Conservation (phyloP, 768 basidiomycete species). For the Leccinum sublutescens region DNA sequence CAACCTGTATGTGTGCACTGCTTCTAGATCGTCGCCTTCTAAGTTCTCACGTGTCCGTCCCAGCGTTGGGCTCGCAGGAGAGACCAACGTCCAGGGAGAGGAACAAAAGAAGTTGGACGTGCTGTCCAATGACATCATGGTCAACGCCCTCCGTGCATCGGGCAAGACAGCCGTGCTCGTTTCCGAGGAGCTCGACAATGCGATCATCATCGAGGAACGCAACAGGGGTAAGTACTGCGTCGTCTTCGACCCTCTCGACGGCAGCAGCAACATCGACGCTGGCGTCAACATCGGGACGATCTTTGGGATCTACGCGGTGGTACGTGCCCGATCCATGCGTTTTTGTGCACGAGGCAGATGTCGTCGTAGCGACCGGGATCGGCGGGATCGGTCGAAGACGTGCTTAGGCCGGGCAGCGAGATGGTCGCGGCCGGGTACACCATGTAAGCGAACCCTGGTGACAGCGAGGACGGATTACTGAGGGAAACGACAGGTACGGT, state of each 20-base stretch:
- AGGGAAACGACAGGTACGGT: constrained; percentile 59
- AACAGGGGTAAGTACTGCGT: constrained; percentile 92
- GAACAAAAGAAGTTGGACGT: constrained; percentile 99
- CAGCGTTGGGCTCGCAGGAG: constrained; percentile 96
- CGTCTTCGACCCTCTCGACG: constrained; percentile 97
- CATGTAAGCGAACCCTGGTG: constrained; percentile 56
- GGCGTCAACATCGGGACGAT: constrained; percentile 98
- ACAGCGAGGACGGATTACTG: constrained; percentile 6
- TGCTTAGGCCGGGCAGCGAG: constrained; percentile 88
- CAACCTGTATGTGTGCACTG: constrained; percentile 72
- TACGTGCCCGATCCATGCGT: constrained; percentile 40
- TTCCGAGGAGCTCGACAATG: constrained; percentile 92
- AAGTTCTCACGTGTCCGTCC: constrained; percentile 33
- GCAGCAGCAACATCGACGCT: constrained; percentile 96
- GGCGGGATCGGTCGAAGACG: constrained; percentile 78
- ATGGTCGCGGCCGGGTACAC: constrained; percentile 99
- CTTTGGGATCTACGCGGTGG: constrained; percentile 94
- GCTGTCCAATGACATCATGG: constrained; percentile 99
- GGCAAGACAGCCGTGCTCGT: constrained; percentile 97
- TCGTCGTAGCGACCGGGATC: constrained; percentile 65
- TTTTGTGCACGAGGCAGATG: background rate
- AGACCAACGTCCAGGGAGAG: constrained; percentile 96
- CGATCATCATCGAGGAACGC: constrained; percentile 82
- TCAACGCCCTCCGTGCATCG: constrained; percentile 93
- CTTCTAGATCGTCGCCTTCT: background rate